These are phyloP conservation scores for Pistacia vera DNA, from an alignment of 345 rosid species.

Conservation along the genomic window DNA sequence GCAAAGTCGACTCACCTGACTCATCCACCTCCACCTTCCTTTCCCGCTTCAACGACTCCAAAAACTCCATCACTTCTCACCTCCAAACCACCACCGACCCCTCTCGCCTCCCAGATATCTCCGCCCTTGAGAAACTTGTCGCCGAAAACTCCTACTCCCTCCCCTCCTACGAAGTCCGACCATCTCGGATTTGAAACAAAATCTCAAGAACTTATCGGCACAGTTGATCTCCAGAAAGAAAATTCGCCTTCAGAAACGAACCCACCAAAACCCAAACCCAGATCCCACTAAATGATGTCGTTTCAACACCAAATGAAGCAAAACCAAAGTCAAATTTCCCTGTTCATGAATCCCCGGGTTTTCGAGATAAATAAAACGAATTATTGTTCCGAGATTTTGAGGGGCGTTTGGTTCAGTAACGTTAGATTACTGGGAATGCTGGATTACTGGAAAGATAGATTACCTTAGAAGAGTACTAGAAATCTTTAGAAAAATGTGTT, in stretches of 20 bases:
- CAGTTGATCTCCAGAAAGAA: conserved; percentile 67
- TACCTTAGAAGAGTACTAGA: too few relatives aligned
- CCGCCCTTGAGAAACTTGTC: conserved; percentile 71
- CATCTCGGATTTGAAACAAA: conserved; percentile 64
- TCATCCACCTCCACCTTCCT: conserved; percentile 63
- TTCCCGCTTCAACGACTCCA: conserved; percentile 61
- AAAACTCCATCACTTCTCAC: conserved; percentile 52
- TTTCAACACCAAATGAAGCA: background rate
- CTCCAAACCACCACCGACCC: conserved; percentile 44
- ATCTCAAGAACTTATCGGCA: conserved; percentile 49
- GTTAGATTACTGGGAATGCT: too few relatives aligned
- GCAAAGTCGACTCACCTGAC: conserved; percentile 37
- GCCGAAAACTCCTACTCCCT: conserved; percentile 75
- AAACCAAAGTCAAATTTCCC: conserved; percentile 7
- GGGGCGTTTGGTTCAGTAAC: too few relatives aligned
- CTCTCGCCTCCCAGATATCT: conserved; percentile 47
- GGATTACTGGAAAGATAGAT: too few relatives aligned
- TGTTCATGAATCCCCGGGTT: conserved; percentile 66
- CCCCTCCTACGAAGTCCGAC: conserved; percentile 80
- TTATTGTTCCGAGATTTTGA: conserved; percentile 45
- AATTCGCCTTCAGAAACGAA: conserved; percentile 73
- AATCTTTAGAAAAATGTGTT: too few relatives aligned
- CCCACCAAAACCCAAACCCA: conserved; percentile 29
- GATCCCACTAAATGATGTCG: background rate
- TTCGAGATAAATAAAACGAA: conserved; percentile 52